Base-by-base conservation (phyloP, 345 rosid species). In the Syzygium jambos region DNA sequence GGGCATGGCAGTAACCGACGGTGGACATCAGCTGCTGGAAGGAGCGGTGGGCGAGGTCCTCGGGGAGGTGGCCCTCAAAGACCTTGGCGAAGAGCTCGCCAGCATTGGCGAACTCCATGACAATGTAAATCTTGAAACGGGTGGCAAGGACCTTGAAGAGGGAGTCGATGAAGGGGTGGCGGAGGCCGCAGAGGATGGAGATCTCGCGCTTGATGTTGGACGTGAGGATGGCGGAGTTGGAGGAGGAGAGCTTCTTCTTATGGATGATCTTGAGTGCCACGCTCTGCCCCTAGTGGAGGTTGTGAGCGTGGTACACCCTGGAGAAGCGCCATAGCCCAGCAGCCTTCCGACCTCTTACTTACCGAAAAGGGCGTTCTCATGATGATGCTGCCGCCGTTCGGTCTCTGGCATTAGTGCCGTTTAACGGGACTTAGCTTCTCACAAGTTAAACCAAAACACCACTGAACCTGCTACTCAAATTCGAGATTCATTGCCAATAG, bases 271-370 rank as follows among this genome's bases (percentile, higher is more conserved):
- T 98, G 12, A 98, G 68, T 78, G 99, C 99, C 23, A 98, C 98
- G 92, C 99, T 98, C 55, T 93, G 95, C 1, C 98, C 95, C 4
- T n/a, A n/a, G 1, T 89, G 91, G 78, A 96, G 65, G 85, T 98
- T 91, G 1, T 98, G 96, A 1, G 95, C 99, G 89, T 96, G 94
- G 86, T 92, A 95, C 30, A 96, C 99, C 88, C 96, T 98, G 51
- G 99, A 98, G 87, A 95, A 11, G 99, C 98, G 46, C 99, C 99
- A 90, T 98, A 95, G 11, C 99, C 99, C 5, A 98, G 96, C 16
- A 96, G 97, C 88, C 93, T 92, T 2, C 99, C 99, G 51, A 98
- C 90, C 90, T 96, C 99, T 85, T 98, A 96, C 86, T 96, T 95
- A 7, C 96, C 96, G 87, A 98, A 96, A 30, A 98, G 86, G 85